A percentile compares a stretch with the other conserved stretches of the same genome.
Evolutionary conservation across 2,329 filamentous ascomycete species (phyloP).

Genomic region (Colletotrichum lindemuthianum): DNA sequence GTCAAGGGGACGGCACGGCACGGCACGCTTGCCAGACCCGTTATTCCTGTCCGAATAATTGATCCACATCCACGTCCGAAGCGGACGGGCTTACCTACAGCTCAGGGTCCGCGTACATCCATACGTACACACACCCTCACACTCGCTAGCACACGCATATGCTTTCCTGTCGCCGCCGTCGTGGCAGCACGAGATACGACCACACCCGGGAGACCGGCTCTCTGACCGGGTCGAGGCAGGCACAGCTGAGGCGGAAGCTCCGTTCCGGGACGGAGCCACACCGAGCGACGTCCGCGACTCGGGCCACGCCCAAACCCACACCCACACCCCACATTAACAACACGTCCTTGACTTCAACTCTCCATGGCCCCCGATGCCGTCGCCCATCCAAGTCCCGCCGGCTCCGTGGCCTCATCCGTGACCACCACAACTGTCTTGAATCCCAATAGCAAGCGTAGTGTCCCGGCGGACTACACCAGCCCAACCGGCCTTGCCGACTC

Average conservation of each 20-base stretch:
- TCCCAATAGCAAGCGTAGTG: slow-evolving; percentile 31
- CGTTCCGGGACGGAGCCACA: no score
- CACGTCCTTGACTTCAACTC: background rate
- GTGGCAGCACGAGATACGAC: slow-evolving; percentile 14
- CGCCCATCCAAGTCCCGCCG: slow-evolving; percentile 35
- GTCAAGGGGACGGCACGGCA: no score
- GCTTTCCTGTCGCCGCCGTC: slow-evolving; percentile 16
- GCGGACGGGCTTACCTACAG: no score
- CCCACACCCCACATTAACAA: background rate
- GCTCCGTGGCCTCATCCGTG: slow-evolving; percentile 33
- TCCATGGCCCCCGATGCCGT: slow-evolving; percentile 35
- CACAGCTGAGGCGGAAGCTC: slow-evolving; percentile 4
- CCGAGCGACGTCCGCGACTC: no score
- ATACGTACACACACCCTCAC: no score
- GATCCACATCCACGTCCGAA: no score
- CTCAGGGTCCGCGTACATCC: no score
- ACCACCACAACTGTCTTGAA: slow-evolving; percentile 14
- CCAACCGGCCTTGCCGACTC: slow-evolving; percentile 27
- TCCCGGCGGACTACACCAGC: slow-evolving; percentile 22
- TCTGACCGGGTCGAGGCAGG: slow-evolving; percentile 24
- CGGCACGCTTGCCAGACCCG: no score
- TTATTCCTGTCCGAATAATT: no score
- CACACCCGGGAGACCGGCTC: slow-evolving; percentile 12
- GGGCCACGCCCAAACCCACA: no score
- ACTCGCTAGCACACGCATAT: slow-evolving; percentile 7